Percentiles rank a stretch among this genome's conserved stretches.
Conservation (phyloP, 2,329 filamentous ascomycete genomes). For the Aspergillus aculeatus region DNA sequence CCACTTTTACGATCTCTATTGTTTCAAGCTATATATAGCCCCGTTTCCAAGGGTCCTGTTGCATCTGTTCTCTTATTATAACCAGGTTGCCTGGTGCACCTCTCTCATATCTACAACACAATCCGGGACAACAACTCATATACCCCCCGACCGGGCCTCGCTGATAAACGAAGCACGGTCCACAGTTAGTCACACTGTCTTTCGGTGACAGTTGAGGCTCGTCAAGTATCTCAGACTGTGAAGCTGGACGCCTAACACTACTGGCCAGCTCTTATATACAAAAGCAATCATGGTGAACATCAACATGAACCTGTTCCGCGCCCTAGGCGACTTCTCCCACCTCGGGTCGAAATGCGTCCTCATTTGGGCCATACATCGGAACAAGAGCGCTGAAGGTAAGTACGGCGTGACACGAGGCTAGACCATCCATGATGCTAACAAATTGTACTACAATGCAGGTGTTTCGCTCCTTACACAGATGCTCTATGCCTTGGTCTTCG, state of each 20-base stretch:
- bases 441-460: conserved; percentile 49
- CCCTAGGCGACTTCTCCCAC: conserved; percentile 81
- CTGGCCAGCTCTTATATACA: background rate
- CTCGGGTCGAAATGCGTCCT: conserved; percentile 84
- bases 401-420: background rate
- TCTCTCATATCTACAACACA: background rate
- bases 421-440: conserved; percentile 6
- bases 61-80: background rate
- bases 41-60: background rate
- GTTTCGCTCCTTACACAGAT: conserved; percentile 87
- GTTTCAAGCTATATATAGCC: background rate
- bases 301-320: conserved; percentile 60
- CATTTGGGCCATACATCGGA: conserved; percentile 85
- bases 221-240: background rate
- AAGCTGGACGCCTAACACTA: background rate
- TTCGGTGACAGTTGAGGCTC: background rate
- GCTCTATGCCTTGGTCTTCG: conserved; percentile 83
- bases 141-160: background rate
- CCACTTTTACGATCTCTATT: background rate
- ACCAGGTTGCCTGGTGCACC: background rate
- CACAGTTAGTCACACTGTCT: background rate
- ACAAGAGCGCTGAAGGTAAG: conserved; percentile 78
- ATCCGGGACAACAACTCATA: background rate
- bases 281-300: conserved; percentile 12
- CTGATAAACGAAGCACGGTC: conserved; percentile 4